Evolutionary conservation across 2,329 filamentous ascomycete genomes (phyloP).

Genomic region (Penicillium capsulatum): DNA sequence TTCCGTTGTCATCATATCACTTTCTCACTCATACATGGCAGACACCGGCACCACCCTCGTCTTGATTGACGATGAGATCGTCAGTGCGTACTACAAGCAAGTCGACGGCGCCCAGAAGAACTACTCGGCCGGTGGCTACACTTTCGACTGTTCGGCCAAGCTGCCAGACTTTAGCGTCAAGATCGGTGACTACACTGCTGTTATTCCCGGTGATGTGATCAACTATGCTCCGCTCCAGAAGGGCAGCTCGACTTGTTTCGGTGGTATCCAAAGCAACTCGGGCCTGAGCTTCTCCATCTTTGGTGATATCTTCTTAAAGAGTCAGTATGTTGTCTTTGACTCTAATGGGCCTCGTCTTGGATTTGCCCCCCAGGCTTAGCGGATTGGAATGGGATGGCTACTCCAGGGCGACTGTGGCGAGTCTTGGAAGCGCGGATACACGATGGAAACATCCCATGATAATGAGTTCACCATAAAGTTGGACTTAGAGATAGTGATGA

Average conservation of each 20-base stretch:
- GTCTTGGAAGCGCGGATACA: no score
- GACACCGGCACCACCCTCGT: conserved; percentile 69
- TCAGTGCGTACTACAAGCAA: conserved; percentile 57
- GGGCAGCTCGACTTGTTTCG: conserved; percentile 58
- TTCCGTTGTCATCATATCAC: background rate
- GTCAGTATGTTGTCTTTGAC: conserved; percentile 70
- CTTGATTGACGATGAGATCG: conserved; percentile 53
- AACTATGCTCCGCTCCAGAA: conserved; percentile 48
- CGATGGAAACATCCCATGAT: no score
- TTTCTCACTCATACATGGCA: conserved; percentile 6
- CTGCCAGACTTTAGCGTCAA: conserved; percentile 53
- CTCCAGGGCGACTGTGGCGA: no score
- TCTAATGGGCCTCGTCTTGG: conserved; percentile 46
- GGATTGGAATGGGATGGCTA: background rate
- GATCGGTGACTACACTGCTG: conserved; percentile 49
- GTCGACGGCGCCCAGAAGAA: conserved; percentile 52
- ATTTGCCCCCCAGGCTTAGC: conserved; percentile 44
- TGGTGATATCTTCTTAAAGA: conserved; percentile 76
- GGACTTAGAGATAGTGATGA: no score
- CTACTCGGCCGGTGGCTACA: conserved; percentile 50
- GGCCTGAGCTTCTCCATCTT: conserved; percentile 64
- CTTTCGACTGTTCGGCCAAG: conserved; percentile 49
- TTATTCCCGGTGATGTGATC: conserved; percentile 52
- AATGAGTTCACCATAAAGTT: no score
- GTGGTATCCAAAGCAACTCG: conserved; percentile 64